Base-by-base conservation (phyloP, 768 basidiomycete genomes). In the Pisolithus albus region DNA sequence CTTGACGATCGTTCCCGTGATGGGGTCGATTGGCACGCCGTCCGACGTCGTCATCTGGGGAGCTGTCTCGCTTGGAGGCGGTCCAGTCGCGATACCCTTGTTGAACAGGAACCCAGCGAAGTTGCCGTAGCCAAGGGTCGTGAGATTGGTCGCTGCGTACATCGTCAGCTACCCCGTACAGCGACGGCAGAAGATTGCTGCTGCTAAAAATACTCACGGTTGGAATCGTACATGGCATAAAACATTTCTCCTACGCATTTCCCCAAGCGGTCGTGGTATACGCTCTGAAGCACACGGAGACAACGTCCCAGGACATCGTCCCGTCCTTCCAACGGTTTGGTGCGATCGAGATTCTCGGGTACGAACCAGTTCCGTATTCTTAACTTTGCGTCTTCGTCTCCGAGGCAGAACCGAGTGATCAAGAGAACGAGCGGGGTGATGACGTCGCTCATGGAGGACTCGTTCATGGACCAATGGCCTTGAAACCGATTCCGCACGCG, bases 51-150 rank as follows among this genome's bases (percentile, higher is more conserved):
- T 65, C 32, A 5, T 52, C 61, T 1, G 71, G 63, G 21, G 70
- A 65, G 10, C 67, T 58, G 70, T 58, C 10, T 63, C 61, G 16
- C 70, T 57, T 15, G 64, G 60, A 18, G 61, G 64, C 1, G 84
- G 87, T 6, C 81, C 78, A 50, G 67, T 77, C 61, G 88, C 75
- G 59, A 98, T 76, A 15, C 92, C 93, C 62, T 92, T 94, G 64
- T 88, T 83, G 72, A 92, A 94, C 23, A 99, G 75, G 75, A 92
- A 88, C 1, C 96, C 96, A 0, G 93, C 92, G 39, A 93, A 92
- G 64, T 93, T 93, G 39, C 95, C 95, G 60, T 99, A 99, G 7
- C 95, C 95, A 48, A 96, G 78, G 4, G 82, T 77, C n/a, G 82
- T 80, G 15, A 98, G 72, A 0, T 75, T 79, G 5, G 78, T 73